These are phyloP conservation scores for Bauhinia variegata DNA, from an alignment of 306 rosid genomes.

Conservation along the genomic window DNA sequence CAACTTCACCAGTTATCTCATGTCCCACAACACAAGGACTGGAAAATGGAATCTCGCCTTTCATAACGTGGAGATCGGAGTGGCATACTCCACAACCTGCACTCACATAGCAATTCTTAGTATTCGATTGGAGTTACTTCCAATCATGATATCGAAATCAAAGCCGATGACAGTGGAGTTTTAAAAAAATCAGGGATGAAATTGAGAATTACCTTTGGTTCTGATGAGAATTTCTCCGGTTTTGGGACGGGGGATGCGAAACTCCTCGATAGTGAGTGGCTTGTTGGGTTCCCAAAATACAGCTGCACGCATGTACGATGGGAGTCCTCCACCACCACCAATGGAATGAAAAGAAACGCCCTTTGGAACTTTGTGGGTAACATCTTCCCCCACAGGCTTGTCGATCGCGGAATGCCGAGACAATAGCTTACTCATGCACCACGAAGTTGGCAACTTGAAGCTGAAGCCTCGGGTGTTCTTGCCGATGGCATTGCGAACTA, in stretches of 20 bases:
- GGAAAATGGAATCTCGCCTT: slow-evolving; percentile 84
- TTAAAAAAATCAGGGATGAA: neutral
- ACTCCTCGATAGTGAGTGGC: slow-evolving; percentile 82
- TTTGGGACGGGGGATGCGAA: slow-evolving; percentile 85
- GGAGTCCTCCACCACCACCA: slow-evolving; percentile 48
- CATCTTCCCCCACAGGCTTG: neutral
- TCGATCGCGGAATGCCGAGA: slow-evolving; percentile 17
- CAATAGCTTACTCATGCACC: neutral
- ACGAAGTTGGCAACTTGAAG: slow-evolving; percentile 15
- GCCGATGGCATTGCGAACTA: slow-evolving; percentile 36
- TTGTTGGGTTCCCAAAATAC: slow-evolving; percentile 82
- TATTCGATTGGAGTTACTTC: too few species aligned
- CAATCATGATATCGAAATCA: neutral
- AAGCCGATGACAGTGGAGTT: neutral
- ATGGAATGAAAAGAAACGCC: slow-evolving; percentile 34
- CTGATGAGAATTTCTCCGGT: slow-evolving; percentile 85
- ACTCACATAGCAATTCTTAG: neutral
- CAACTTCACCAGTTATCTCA: slow-evolving; percentile 92
- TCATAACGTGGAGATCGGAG: slow-evolving; percentile 93
- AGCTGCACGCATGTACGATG: slow-evolving; percentile 84
- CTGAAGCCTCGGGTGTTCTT: slow-evolving; percentile 18
- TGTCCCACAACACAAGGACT: slow-evolving; percentile 91
- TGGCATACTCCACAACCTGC: slow-evolving; percentile 98
- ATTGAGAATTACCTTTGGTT: slow-evolving; percentile 60
- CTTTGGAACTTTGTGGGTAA: slow-evolving; percentile 2